A percentile compares a stretch with the other conserved stretches of the same genome.
phyloP scores from a whole-genome alignment of 2,329 filamentous ascomycete genomes.

The Stagonosporopsis chrysanthemi region DNA sequence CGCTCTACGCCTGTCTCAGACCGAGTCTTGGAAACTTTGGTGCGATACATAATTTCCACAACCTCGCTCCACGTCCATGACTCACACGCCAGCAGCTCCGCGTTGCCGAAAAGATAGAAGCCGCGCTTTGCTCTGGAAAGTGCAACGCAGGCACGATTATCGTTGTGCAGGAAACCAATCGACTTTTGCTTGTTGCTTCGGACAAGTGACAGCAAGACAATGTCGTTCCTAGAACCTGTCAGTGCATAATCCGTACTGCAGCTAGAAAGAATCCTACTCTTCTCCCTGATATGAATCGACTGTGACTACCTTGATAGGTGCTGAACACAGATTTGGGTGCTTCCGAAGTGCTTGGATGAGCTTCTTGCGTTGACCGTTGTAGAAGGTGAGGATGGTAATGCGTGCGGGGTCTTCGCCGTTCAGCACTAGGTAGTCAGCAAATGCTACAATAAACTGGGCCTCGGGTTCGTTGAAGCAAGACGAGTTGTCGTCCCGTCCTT shows the following conservation, averaged over 20 bases:
- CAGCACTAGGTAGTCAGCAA: constrained; percentile 74
- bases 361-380: constrained; percentile 79
- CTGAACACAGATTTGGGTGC: constrained; percentile 51
- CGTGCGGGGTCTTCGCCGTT: constrained; percentile 67
- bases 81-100: constrained; percentile 57
- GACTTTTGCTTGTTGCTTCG: constrained; percentile 66
- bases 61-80: constrained; percentile 63
- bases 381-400: constrained; percentile 87
- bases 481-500: constrained; percentile 67
- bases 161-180: constrained; percentile 77
- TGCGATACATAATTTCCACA: constrained; percentile 54
- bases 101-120: constrained; percentile 86
- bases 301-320: constrained; percentile 70
- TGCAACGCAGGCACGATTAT: constrained; percentile 69
- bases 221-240: constrained; percentile 64
- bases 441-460: constrained; percentile 76
- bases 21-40: constrained; percentile 39
- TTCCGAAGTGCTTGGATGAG: constrained; percentile 61
- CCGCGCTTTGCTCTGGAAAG: constrained; percentile 76
- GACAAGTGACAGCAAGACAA: constrained; percentile 82
- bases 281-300: constrained; percentile 86
- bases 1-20: constrained; percentile 29
- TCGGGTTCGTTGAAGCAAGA: constrained; percentile 76
- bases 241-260: not conserved
- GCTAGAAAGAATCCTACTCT: constrained; percentile 2